phyloP scores from a whole-genome alignment of 306 rosid genomes.

The Datisca glomerata region DNA sequence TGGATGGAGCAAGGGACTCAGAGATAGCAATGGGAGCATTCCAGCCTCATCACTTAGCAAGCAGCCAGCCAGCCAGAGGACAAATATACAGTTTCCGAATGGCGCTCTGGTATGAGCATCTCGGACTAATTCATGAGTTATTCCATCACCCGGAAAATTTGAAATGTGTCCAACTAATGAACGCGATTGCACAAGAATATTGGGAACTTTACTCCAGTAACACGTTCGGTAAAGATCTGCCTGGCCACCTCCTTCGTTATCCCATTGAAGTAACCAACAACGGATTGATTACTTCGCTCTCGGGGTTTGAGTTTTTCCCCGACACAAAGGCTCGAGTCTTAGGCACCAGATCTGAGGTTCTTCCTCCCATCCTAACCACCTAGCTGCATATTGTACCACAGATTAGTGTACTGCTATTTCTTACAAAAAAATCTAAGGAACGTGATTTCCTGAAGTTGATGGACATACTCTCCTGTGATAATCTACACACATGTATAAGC shows the following conservation, averaged over 20 bases:
- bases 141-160: constrained; percentile 17
- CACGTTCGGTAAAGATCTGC: constrained; percentile 7
- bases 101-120: constrained; percentile 64
- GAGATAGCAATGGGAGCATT: constrained; percentile 93
- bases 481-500: too few species aligned
- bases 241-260: constrained; percentile 28
- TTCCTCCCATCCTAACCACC: constrained; percentile 37
- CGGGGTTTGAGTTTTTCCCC: constrained; percentile 26
- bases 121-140: constrained; percentile 10
- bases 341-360: constrained; percentile 17
- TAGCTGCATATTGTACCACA: background rate
- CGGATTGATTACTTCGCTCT: constrained; percentile 14
- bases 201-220: constrained; percentile 22
- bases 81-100: constrained; percentile 47
- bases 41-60: constrained; percentile 41
- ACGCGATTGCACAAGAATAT: constrained; percentile 9
- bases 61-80: constrained; percentile 28
- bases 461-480: too few species aligned
- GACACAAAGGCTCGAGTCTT: constrained; percentile 38
- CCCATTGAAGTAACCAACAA: constrained; percentile 21
- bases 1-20: constrained; percentile 85
- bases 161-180: constrained; percentile 10
- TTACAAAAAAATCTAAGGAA: background rate
- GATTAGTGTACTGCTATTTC: too few species aligned
- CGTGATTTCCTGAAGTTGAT: too few species aligned